phyloP scores from a whole-genome alignment of 164 flowering plant genomes.

The Umbilicus rupestris region DNA sequence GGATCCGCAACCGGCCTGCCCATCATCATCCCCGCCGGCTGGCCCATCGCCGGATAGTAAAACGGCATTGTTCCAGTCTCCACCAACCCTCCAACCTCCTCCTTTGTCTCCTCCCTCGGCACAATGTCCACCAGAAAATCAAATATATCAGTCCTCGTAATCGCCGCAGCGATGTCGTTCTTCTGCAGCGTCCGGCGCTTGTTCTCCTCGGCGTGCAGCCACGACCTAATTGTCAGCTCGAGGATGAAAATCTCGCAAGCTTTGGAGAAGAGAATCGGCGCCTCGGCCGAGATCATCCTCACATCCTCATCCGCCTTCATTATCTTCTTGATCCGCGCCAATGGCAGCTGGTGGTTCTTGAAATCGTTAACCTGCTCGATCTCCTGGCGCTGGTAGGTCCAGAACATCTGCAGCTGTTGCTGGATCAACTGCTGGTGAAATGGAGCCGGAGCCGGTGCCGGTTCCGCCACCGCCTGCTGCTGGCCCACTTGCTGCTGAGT shows the following conservation, averaged over 20 bases:
- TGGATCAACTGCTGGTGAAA: not conserved
- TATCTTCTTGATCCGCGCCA: slow-evolving; percentile 10
- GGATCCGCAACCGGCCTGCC: slow-evolving; percentile 5
- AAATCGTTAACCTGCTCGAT: slow-evolving; percentile 9
- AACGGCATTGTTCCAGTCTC: not conserved
- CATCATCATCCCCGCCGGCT: slow-evolving; percentile 6
- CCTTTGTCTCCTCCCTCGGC: slow-evolving; percentile 8
- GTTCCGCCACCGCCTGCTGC: not conserved
- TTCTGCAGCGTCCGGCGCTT: slow-evolving; percentile 5
- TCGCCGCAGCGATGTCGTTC: slow-evolving; percentile 6
- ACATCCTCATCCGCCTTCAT: slow-evolving; percentile 10
- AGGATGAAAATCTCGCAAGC: slow-evolving; percentile 8
- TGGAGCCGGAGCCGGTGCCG: not conserved
- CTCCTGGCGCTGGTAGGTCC: slow-evolving; percentile 10
- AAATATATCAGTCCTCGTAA: slow-evolving; percentile 8
- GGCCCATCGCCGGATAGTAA: not conserved
- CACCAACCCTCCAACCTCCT: not conserved
- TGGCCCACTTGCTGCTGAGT: not conserved
- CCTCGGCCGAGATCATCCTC: slow-evolving; percentile 8
- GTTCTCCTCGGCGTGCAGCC: slow-evolving; percentile 9
- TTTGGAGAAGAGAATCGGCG: slow-evolving; percentile 6
- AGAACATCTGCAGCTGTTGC: slow-evolving; percentile 9
- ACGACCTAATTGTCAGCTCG: slow-evolving; percentile 5
- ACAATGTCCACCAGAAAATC: slow-evolving; percentile 10
- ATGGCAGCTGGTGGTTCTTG: slow-evolving; percentile 7